Conservation (phyloP, 1,284 basidiomycete genomes). For the Cryptococcus sp. region DNA sequence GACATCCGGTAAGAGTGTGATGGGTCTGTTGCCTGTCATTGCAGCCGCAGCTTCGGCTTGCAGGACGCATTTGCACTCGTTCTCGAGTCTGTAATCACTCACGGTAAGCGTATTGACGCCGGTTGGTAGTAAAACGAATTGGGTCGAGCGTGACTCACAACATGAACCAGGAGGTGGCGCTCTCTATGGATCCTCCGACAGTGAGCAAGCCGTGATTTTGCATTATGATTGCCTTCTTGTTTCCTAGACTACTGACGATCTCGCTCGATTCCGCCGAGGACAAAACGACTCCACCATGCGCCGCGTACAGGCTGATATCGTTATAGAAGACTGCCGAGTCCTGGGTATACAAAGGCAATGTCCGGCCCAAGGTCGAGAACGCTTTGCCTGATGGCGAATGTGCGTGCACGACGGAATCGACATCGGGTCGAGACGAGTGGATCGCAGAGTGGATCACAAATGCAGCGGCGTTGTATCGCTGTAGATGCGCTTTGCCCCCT, state of each 20-base stretch:
- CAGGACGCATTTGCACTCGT: constrained; percentile 31
- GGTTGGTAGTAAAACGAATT: background rate
- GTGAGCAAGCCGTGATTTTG: constrained; percentile 66
- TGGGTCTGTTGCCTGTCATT: constrained; percentile 23
- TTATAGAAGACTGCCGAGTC: constrained; percentile 34
- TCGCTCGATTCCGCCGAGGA: constrained; percentile 61
- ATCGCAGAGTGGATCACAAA: constrained; percentile 63
- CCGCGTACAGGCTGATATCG: constrained; percentile 32
- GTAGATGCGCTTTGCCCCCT: constrained; percentile 54
- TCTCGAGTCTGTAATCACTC: constrained; percentile 24
- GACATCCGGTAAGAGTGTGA: constrained; percentile 20
- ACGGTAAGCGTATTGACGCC: too few relatives aligned
- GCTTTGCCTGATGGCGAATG: constrained; percentile 66
- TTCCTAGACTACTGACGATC: constrained; percentile 61
- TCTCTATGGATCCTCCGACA: constrained; percentile 47
- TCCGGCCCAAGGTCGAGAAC: constrained; percentile 61
- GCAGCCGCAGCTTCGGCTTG: constrained; percentile 31
- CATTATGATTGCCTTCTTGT: constrained; percentile 51
- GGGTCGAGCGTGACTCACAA: constrained; percentile 23
- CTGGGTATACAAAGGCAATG: constrained; percentile 56
- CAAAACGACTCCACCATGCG: constrained; percentile 65
- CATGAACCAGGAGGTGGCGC: constrained; percentile 32
- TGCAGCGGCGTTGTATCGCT: constrained; percentile 57
- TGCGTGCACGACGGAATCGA: constrained; percentile 66
- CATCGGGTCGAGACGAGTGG: constrained; percentile 64